Evolutionary conservation across 2,329 filamentous ascomycete species (phyloP).

Genomic region (Diaporthe velutina): DNA sequence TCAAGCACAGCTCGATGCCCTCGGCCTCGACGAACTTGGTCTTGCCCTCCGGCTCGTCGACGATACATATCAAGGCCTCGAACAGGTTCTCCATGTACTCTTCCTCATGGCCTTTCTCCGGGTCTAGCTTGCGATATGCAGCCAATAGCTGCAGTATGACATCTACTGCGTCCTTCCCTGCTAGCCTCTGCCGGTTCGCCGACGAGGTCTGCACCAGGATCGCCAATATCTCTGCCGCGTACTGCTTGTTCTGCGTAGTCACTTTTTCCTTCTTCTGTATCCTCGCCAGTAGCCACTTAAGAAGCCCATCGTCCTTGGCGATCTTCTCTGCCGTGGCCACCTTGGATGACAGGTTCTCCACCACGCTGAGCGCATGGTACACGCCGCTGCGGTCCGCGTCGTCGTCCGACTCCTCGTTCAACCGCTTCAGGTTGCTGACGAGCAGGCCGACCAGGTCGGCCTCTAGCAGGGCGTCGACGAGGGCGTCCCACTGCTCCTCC

Average conservation of each 20-base stretch:
- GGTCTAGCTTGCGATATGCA: conserved; percentile 87
- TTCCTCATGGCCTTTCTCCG: conserved; percentile 89
- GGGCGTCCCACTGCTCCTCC: conserved; percentile 81
- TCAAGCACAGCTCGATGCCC: conserved; percentile 89
- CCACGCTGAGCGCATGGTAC: conserved; percentile 84
- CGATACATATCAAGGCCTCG: conserved; percentile 84
- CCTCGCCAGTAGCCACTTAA: conserved; percentile 83
- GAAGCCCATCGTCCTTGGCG: conserved; percentile 74
- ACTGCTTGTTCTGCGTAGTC: conserved; percentile 93
- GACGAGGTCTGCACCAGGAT: conserved; percentile 85
- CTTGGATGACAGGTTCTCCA: conserved; percentile 88
- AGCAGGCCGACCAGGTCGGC: conserved; percentile 81
- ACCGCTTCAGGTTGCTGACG: conserved; percentile 80
- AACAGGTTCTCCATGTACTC: conserved; percentile 97
- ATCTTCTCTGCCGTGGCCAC: conserved; percentile 77
- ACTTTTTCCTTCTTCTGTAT: conserved; percentile 74
- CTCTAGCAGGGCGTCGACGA: conserved; percentile 77
- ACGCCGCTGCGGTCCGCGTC: conserved; percentile 84
- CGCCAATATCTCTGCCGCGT: conserved; percentile 90
- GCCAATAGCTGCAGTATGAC: conserved; percentile 85
- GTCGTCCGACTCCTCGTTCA: conserved; percentile 77
- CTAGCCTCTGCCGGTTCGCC: conserved; percentile 73
- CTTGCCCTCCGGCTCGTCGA: conserved; percentile 82
- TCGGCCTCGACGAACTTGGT: conserved; percentile 87
- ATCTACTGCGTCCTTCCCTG: conserved; percentile 80